Percentiles rank a stretch among this genome's conserved stretches.
These are phyloP conservation scores for Hondaea fermentalgiana DNA, from an alignment of 108 stramenopile species.

Conservation along the genomic window DNA sequence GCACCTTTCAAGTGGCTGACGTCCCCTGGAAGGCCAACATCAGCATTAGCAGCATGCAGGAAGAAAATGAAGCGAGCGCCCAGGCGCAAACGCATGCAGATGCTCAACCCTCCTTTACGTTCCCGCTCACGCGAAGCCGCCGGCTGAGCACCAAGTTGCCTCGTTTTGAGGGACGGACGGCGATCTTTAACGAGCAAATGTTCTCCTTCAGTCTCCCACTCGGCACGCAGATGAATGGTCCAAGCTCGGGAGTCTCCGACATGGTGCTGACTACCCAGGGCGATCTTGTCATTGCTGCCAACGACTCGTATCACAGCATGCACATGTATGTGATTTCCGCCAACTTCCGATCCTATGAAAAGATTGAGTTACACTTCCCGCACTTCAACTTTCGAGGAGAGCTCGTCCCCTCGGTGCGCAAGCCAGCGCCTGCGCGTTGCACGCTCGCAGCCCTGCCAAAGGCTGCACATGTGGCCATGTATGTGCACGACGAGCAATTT, in stretches of 20 bases:
- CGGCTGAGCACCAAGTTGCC: background rate
- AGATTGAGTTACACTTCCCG: background rate
- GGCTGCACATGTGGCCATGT: background rate
- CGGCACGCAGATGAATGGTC: background rate
- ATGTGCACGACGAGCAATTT: background rate
- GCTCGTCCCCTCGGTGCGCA: background rate
- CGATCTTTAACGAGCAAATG: background rate
- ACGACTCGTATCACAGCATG: slow-evolving; percentile 1
- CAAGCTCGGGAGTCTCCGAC: background rate
- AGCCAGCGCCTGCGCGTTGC: background rate
- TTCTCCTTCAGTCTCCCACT: background rate
- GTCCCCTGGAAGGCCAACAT: background rate
- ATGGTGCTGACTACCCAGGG: background rate
- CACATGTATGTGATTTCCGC: background rate
- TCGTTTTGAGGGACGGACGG: background rate
- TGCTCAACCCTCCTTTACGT: background rate
- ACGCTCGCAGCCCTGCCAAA: background rate
- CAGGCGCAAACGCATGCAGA: background rate
- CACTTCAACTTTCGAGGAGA: background rate
- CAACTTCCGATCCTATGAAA: background rate
- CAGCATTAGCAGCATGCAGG: background rate
- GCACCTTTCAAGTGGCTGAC: background rate
- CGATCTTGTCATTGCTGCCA: background rate
- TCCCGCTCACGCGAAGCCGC: background rate
- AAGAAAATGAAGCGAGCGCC: background rate